Evolutionary conservation across 768 basidiomycete genomes (phyloP), one percentile per base, ranked within the genome.

Genomic region (Boletus huronensis): DNA sequence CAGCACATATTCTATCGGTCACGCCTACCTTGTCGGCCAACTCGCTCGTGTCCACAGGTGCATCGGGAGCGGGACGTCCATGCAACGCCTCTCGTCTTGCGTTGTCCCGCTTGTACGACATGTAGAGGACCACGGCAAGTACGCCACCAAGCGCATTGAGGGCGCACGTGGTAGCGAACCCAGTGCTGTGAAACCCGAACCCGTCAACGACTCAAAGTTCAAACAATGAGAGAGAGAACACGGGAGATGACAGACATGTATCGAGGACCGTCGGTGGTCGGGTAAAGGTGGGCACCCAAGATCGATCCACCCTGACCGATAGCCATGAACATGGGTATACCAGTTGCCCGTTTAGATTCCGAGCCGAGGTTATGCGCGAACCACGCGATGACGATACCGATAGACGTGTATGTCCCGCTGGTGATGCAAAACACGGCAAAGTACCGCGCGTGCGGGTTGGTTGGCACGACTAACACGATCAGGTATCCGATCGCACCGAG

Each of bases 361-460:
- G 88, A 88, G 3, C 87, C 88, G 7, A 88, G 77, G 60, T 89
- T 90, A 61, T 89, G 87, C 4, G 85, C 81, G 59, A 85, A 88
- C 90, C 89, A 90, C 3, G 88, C 85, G 50, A 90, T 84, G 36
- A 82, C 79, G 6, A 88, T 69, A 1, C 87, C 88, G 58, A 90
- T 89, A 1, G 82, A 79, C 0, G 87, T 85, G 59, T 90, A 91
- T 1, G 87, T 90, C 36, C 88, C 88, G 50, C 82, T 80, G 0
- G 84, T 85, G 58, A 91, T 84, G 58, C 85, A 87, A 70, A 90
- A 89, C 11, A 82, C 83, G 11, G 87, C 85, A 61, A 91, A 91
- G 62, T 90, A 92, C 23, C 82, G 77, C n/a, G 77, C 86, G 34
- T 82, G 82, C 14, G 75, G 70, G 64, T 87, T 85, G 23, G 70